Percentiles rank a stretch among this genome's conserved stretches.
These are phyloP conservation scores for Mortierella sp. DNA, from an alignment of 371 early-diverging fungal genomes.

Conservation along the genomic window DNA sequence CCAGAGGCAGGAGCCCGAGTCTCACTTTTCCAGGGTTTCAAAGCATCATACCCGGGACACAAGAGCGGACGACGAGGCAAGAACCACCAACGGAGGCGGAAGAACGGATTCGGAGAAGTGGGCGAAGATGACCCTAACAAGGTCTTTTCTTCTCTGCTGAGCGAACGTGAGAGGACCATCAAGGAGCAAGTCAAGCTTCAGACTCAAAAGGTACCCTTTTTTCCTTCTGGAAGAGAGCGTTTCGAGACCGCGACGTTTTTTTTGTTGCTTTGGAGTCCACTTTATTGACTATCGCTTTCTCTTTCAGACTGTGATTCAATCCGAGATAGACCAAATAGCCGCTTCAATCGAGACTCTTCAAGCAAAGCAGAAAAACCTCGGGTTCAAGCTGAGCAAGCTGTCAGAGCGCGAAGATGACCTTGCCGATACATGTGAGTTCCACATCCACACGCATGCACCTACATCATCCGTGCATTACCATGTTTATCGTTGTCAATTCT, in stretches of 20 bases:
- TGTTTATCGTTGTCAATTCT: too few relatives aligned
- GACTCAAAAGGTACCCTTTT: slow-evolving; percentile 44
- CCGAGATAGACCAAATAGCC: slow-evolving; percentile 72
- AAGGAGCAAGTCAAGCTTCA: slow-evolving; percentile 57
- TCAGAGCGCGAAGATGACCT: slow-evolving; percentile 70
- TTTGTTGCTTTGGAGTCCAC: background rate
- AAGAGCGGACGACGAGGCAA: slow-evolving; percentile 51
- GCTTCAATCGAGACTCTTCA: slow-evolving; percentile 58
- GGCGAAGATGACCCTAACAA: slow-evolving; percentile 50
- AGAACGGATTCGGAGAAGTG: slow-evolving; percentile 51
- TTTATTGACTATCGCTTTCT: slow-evolving; percentile 51
- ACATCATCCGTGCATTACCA: background rate
- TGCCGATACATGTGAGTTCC: slow-evolving; percentile 61
- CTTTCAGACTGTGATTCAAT: slow-evolving; percentile 43
- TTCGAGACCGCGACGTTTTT: background rate
- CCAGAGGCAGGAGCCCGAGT: slow-evolving; percentile 73
- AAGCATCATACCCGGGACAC: slow-evolving; percentile 70
- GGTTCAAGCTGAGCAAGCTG: slow-evolving; percentile 67
- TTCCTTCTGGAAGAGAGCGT: background rate
- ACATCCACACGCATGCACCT: background rate
- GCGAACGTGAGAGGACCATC: slow-evolving; percentile 50
- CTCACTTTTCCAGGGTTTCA: slow-evolving; percentile 75
- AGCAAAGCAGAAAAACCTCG: slow-evolving; percentile 65
- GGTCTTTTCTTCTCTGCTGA: slow-evolving; percentile 43
- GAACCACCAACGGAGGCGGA: slow-evolving; percentile 62